Base-by-base conservation (phyloP, 495 filamentous ascomycete genomes). In the Trypethelium eluteriae region DNA sequence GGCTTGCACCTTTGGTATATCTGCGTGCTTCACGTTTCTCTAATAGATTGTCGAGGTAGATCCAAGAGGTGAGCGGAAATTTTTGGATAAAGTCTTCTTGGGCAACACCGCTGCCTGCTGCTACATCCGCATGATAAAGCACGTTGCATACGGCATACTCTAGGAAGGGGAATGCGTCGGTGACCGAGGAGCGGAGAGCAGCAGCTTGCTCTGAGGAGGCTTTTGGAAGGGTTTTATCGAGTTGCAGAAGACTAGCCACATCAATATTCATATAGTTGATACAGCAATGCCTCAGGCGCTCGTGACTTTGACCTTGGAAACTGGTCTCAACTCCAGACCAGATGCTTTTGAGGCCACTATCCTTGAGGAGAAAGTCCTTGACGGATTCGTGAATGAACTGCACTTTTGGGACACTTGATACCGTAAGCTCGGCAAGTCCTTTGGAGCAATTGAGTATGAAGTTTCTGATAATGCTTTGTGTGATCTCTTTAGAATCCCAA, bases 301-400 rank as follows among this genome's bases (percentile, higher is more conserved):
- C 41, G 14, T 44, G 41, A 44, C 41, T 44, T 7, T 7, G 14
- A 44, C 41, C 41, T 7, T 7, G 6, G 14, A 14, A 7, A 44
- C 1, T 44, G 41, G 0, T 7, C 14, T 44, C 7, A 7, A 44
- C 0, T 7, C 14, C 41, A 7, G 41, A 0, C 41, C 41, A 44
- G 41, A 61, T n/a, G 7, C n/a, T 7, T 4, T n/a, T 12, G 11
- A 64, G 41, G 71, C 77, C 69, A 76, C 69, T 62, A 62, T 72
- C 56, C 69, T 72, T 64, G 3, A 76, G 6, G 6, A 76, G 65
- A 69, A 78, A 80, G 57, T 80, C 79, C 64, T 69, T 63, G 1
- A 79, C 76, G 0, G 79, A 79, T 61, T 80, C 78, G 62, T 80
- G 79, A 39, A 80, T 79, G 62, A 80, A 79, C 38, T 79, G 78